Evolutionary conservation across 805 yeast genomes (phyloP), one percentile per base, ranked within the genome.

Genomic region (Saccharomycopsis babjevae): DNA sequence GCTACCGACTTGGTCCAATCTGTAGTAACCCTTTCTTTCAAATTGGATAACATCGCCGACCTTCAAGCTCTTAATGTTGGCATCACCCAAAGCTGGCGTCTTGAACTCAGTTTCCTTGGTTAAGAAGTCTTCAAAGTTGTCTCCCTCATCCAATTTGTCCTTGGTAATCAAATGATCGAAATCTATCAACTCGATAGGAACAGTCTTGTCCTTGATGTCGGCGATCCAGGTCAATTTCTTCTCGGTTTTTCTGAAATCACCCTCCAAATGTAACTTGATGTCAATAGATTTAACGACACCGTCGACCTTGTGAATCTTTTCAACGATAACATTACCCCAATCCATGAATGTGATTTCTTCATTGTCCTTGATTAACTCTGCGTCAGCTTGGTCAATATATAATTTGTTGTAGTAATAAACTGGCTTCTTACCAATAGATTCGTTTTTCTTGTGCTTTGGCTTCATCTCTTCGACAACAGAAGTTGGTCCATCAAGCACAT

Each of bases 321-420:
- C 82, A 66, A 92, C 77, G 66, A 93, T 87, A 62, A 84, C 88
- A 73, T 93, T 93, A 80, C 97, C 98, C 98, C 98, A 93, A 76
- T 93, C 97, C 98, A 93, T 93, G 69, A 93, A 82, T n/a, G 98
- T 93, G 65, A 92, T 79, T 77, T 93, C 98, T 76, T 93, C 98
- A 66, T 87, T 89, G 67, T 80, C 83, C 54, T 79, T 73, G 7
- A 77, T 67, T 64, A 86, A 78, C 55, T 92, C 85, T 43, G 88
- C 88, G 74, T 93, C 98, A 34, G 79, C 93, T 77, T 89, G 96
- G 71, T 92, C 97, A 69, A 93, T 79, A 68, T 89, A 76, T 55
- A 88, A 78, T 59, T 83, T 77, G 62, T 83, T 78, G 66, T 82
- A 74, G 73, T 77, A 86, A 67, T 86, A 77, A 55, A 91, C 91